Percentiles rank a stretch among this genome's conserved stretches.
Conservation (phyloP, 345 rosid species). For the Lumnitzera racemosa region DNA sequence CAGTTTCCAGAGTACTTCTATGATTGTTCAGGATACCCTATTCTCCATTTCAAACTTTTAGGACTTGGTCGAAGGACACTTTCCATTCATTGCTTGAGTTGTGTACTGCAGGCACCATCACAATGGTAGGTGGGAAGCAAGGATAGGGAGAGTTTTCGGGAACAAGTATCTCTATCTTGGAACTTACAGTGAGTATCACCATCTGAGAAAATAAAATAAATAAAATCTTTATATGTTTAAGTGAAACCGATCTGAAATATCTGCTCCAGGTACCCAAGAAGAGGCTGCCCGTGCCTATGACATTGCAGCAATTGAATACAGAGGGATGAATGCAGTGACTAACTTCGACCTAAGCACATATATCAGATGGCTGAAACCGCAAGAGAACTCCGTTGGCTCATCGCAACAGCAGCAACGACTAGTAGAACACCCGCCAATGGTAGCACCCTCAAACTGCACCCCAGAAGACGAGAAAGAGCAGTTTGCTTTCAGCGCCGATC, state of each 20-base stretch:
- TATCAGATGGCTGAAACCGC: constrained; percentile 48
- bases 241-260: not conserved
- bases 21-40: too few relatives aligned
- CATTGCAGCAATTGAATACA: constrained; percentile 43
- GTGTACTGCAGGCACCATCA: constrained; percentile 47
- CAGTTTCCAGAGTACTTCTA: too few relatives aligned
- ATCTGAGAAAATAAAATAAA: too few relatives aligned
- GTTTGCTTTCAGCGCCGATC: constrained; percentile 12
- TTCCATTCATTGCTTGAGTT: too few relatives aligned
- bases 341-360: constrained; percentile 44
- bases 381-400: constrained; percentile 9
- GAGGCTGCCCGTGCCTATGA: constrained; percentile 51
- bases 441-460: constrained; percentile 10
- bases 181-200: constrained; percentile 42
- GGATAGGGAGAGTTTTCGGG: constrained; percentile 66
- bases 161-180: constrained; percentile 71
- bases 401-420: constrained; percentile 15
- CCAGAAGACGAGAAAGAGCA: constrained; percentile 28
- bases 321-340: constrained; percentile 47
- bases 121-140: constrained; percentile 75
- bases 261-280: constrained; percentile 38
- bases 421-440: constrained; percentile 11
- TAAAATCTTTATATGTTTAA: too few relatives aligned
- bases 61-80: too few relatives aligned
- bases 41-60: too few relatives aligned